A percentile compares a stretch with the other conserved stretches of the same genome.
phyloP scores from a whole-genome alignment of 2,329 filamentous ascomycete genomes.

The Cercospora sp. region DNA sequence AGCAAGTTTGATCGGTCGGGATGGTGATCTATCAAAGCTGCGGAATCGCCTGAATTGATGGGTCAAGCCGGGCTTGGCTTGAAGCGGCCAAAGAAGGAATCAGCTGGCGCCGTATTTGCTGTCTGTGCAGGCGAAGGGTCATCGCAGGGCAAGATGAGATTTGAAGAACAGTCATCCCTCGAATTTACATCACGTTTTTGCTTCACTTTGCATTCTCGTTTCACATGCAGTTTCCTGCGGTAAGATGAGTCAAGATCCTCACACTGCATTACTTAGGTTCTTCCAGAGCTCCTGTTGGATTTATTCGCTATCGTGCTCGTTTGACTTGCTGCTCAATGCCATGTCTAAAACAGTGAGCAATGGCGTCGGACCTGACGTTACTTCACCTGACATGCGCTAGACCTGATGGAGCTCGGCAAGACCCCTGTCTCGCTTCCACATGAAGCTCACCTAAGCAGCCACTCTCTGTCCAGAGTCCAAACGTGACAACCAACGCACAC shows the following conservation, averaged over 20 bases:
- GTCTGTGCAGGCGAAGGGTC: background rate
- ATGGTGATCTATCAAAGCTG: background rate
- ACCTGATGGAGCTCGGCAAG: slow-evolving; percentile 7
- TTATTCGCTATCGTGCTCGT: background rate
- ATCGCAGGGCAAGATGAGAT: background rate
- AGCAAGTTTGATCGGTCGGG: background rate
- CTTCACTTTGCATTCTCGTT: background rate
- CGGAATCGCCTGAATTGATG: background rate
- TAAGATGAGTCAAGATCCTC: background rate
- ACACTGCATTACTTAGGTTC: background rate
- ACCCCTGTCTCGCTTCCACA: slow-evolving; percentile 1
- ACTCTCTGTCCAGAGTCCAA: background rate
- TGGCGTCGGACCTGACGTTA: background rate
- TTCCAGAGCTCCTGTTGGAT: background rate
- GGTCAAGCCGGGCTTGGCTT: background rate
- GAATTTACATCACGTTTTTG: background rate
- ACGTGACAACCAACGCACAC: background rate
- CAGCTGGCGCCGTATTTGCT: background rate
- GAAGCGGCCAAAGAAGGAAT: background rate
- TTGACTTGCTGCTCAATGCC: background rate
- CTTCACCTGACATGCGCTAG: slow-evolving; percentile 1
- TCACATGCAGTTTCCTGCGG: background rate
- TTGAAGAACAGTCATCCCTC: background rate
- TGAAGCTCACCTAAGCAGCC: slow-evolving; percentile 7
- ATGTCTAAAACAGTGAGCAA: background rate